Conservation (phyloP, 805 yeast genomes). For the Priceomyces haplophilus region DNA sequence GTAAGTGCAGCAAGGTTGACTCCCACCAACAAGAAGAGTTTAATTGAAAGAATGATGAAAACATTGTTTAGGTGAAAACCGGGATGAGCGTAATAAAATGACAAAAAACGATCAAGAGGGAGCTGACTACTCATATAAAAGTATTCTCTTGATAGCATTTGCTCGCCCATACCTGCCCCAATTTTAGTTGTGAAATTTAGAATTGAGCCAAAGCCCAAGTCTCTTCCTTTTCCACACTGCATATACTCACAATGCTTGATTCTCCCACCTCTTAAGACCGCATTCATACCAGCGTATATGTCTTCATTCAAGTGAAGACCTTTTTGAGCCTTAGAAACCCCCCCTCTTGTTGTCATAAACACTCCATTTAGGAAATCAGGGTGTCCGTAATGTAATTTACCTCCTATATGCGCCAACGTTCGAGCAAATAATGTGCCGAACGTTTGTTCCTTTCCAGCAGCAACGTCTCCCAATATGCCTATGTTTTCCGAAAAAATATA, state of each 20-base stretch:
- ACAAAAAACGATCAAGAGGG: conserved; percentile 72
- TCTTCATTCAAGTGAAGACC: conserved; percentile 83
- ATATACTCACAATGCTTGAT: conserved; percentile 80
- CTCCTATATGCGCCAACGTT: conserved; percentile 78
- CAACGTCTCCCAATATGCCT: conserved; percentile 80
- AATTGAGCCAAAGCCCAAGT: conserved; percentile 79
- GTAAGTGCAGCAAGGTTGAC: conserved; percentile 63
- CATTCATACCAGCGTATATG: conserved; percentile 84
- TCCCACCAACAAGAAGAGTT: conserved; percentile 54
- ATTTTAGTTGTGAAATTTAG: conserved; percentile 79
- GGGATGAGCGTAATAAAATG: conserved; percentile 82
- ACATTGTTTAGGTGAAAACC: conserved; percentile 82
- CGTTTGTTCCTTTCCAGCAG: conserved; percentile 87
- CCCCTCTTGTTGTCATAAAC: conserved; percentile 83
- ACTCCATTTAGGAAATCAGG: conserved; percentile 76
- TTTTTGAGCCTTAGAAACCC: conserved; percentile 81
- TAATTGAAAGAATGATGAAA: conserved; percentile 62
- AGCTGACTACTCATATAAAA: conserved; percentile 74
- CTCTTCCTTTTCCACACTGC: conserved; percentile 87
- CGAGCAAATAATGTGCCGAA: conserved; percentile 83
- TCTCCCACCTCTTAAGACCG: conserved; percentile 74
- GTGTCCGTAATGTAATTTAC: conserved; percentile 82
- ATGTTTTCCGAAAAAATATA: conserved; percentile 79
- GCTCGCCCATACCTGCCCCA: conserved; percentile 92
- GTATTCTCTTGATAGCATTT: conserved; percentile 77